Percentiles rank a stretch among this genome's conserved stretches.
Evolutionary conservation across 176 grass and related monocot species (phyloP).

Genomic region (Poa annua): DNA sequence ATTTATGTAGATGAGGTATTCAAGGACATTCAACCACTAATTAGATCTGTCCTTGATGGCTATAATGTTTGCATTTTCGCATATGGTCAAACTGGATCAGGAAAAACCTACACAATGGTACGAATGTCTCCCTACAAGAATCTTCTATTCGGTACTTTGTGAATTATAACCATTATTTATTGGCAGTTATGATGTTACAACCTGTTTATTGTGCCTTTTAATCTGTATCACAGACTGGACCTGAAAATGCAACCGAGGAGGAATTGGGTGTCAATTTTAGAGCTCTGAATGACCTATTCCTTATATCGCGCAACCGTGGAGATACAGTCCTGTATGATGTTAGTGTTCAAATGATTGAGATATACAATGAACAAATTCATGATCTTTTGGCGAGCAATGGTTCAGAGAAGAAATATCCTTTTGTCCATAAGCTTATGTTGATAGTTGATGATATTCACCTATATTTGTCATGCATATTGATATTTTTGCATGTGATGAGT

Average conservation of each 20-base stretch:
- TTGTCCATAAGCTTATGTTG: not conserved
- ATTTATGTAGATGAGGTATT: slow-evolving; percentile 77
- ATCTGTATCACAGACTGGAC: slow-evolving; percentile 63
- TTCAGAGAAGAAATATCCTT: slow-evolving; percentile 93
- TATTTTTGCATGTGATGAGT: slow-evolving; percentile 13
- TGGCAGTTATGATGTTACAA: not conserved
- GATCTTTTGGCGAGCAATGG: slow-evolving; percentile 72
- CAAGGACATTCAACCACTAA: slow-evolving; percentile 76
- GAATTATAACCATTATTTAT: not conserved
- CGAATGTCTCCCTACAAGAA: not conserved
- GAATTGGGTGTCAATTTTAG: slow-evolving; percentile 89
- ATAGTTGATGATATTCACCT: slow-evolving; percentile 21
- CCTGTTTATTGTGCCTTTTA: slow-evolving; percentile 14
- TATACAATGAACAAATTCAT: slow-evolving; percentile 93
- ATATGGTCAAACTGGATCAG: slow-evolving; percentile 98
- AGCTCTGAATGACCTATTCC: slow-evolving; percentile 84
- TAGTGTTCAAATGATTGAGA: slow-evolving; percentile 90
- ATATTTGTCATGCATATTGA: slow-evolving; percentile 14
- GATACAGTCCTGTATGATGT: slow-evolving; percentile 75
- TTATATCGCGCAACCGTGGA: slow-evolving; percentile 66
- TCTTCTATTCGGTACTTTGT: slow-evolving; percentile 16
- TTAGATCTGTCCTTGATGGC: slow-evolving; percentile 92
- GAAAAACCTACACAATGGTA: slow-evolving; percentile 99
- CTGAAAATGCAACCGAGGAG: slow-evolving; percentile 62
- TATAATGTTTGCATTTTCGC: slow-evolving; percentile 97